phyloP scores from a whole-genome alignment of 176 grass and related monocot species.

The Raddia guianensis region DNA sequence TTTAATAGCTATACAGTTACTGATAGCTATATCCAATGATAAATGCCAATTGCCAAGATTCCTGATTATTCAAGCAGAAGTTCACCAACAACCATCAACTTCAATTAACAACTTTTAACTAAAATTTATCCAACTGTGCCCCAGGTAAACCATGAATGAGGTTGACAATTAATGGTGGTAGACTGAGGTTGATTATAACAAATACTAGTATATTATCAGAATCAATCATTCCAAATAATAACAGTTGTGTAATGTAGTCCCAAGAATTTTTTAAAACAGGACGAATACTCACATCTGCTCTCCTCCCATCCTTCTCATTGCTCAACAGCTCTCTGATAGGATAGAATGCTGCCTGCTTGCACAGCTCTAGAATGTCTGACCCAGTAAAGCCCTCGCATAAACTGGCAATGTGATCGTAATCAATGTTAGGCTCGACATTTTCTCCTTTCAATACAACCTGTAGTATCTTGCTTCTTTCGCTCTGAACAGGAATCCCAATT shows the following conservation, averaged over 20 bases:
- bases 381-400: constrained; percentile 94
- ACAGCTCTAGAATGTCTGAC: constrained; percentile 88
- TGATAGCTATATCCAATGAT: not conserved
- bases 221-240: not conserved
- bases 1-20: not conserved
- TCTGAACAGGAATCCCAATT: constrained; percentile 74
- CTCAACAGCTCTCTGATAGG: constrained; percentile 87
- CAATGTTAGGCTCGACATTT: constrained; percentile 64
- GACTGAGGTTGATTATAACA: not conserved
- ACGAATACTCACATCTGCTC: constrained; percentile 51
- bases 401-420: constrained; percentile 74
- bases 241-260: not conserved
- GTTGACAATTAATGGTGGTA: not conserved
- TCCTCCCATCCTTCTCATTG: constrained; percentile 74
- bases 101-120: not conserved
- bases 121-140: not conserved
- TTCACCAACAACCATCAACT: not conserved
- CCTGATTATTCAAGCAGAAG: not conserved
- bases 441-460: constrained; percentile 90
- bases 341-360: constrained; percentile 94
- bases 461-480: constrained; percentile 94
- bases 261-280: constrained; percentile 1
- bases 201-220: constrained; percentile 15
- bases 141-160: not conserved
- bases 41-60: not conserved